A percentile compares a stretch with the other conserved stretches of the same genome.
Evolutionary conservation across 345 rosid genomes (phyloP).

Genomic region (Salix udensis): DNA sequence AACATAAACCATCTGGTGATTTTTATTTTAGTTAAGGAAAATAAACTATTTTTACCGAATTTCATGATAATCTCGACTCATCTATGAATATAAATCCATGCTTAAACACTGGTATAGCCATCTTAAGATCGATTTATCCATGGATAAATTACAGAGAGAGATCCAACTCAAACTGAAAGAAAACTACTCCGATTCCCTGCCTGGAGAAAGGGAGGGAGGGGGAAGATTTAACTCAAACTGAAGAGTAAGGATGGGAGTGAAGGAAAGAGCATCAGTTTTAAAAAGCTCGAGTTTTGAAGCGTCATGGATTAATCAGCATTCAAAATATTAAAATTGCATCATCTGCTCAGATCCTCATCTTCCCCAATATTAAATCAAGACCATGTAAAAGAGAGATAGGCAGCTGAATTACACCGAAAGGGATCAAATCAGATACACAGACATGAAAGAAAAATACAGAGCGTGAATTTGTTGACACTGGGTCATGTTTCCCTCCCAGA

Average conservation of each 20-base stretch:
- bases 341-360: constrained; percentile 33
- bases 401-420: background rate
- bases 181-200: background rate
- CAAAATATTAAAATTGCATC: constrained; percentile 35
- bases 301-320: constrained; percentile 29
- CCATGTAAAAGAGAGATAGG: background rate
- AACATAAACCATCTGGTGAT: too few relatives aligned
- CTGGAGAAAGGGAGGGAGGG: background rate
- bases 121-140: too few relatives aligned
- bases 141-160: too few relatives aligned
- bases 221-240: background rate
- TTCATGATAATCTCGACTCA: too few relatives aligned
- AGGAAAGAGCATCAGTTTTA: constrained; percentile 51
- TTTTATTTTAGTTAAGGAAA: too few relatives aligned
- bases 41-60: too few relatives aligned
- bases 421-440: background rate
- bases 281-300: constrained; percentile 60
- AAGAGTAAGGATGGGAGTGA: background rate
- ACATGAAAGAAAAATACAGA: too few relatives aligned
- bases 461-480: background rate
- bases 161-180: too few relatives aligned
- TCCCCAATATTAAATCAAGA: background rate
- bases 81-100: too few relatives aligned
- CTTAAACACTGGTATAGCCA: too few relatives aligned
- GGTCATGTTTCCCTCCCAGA: too few relatives aligned